Evolutionary conservation across 192 early-diverging fungal genomes (phyloP).

Genomic region (Diversispora eburnea): DNA sequence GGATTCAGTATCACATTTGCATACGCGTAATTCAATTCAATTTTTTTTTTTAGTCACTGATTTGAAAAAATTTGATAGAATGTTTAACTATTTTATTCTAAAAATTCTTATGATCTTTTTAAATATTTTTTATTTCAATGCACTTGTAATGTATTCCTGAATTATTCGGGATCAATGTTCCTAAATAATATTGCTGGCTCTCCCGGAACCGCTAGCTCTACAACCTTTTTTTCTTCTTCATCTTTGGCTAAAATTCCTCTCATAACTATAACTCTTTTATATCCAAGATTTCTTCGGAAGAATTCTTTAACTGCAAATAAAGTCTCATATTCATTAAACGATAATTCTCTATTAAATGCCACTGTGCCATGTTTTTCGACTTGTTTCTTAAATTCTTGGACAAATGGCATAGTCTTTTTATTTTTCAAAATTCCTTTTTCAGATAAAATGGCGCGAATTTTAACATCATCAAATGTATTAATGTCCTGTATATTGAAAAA

Average conservation of each 20-base stretch:
- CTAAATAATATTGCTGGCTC: constrained; percentile 52
- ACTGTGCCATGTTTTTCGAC: constrained; percentile 60
- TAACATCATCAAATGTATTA: constrained; percentile 70
- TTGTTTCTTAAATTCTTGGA: constrained; percentile 83
- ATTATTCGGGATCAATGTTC: constrained; percentile 34
- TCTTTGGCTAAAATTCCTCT: constrained; percentile 39
- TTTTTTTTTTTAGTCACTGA: no score
- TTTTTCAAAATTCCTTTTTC: constrained; percentile 80
- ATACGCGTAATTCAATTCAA: no score
- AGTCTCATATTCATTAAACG: constrained; percentile 78
- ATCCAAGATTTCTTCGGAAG: constrained; percentile 58
- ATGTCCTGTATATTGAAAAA: constrained; percentile 9
- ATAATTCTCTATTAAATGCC: constrained; percentile 78
- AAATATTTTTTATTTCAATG: no score
- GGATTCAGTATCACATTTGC: no score
- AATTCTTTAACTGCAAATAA: constrained; percentile 52
- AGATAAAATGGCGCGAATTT: constrained; percentile 63
- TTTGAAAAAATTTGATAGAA: no score
- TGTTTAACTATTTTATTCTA: no score
- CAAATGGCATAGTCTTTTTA: constrained; percentile 96
- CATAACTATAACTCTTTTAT: constrained; percentile 49
- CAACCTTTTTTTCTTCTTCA: constrained; percentile 46
- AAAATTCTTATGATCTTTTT: no score
- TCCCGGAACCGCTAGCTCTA: constrained; percentile 56
- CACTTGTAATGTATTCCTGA: no score